A percentile compares a stretch with the other conserved stretches of the same genome.
phyloP scores from a whole-genome alignment of 1,284 basidiomycete species.

The Boletus smithii region DNA sequence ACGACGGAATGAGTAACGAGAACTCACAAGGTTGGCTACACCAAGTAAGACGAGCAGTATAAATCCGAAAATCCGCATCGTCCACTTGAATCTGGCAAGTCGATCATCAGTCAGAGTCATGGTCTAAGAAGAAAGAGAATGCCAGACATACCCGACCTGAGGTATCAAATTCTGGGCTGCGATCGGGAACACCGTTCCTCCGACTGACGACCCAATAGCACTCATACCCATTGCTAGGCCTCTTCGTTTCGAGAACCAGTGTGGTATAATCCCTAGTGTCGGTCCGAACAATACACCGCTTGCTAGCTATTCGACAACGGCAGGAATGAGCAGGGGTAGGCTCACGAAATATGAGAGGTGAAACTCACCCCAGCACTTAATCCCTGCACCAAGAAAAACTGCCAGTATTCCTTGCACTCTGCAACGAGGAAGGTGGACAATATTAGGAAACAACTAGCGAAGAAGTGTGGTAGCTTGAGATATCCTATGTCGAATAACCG shows the following conservation, averaged over 20 bases:
- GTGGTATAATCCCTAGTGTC: constrained; percentile 41
- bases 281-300: constrained; percentile 42
- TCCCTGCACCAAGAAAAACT: constrained; percentile 50
- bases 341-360: background rate
- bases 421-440: constrained; percentile 47
- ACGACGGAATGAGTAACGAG: background rate
- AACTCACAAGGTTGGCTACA: constrained; percentile 36
- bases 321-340: background rate
- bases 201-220: constrained; percentile 42
- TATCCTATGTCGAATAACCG: constrained; percentile 32
- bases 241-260: constrained; percentile 46
- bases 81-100: constrained; percentile 39
- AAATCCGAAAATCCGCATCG: constrained; percentile 46
- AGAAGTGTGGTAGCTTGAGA: constrained; percentile 33
- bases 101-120: background rate
- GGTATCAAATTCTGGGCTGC: constrained; percentile 39
- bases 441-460: constrained; percentile 41
- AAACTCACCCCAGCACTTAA: constrained; percentile 41
- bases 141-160: constrained; percentile 34
- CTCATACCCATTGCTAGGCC: constrained; percentile 43
- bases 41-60: constrained; percentile 38
- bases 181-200: constrained; percentile 45
- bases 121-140: background rate
- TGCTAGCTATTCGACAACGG: constrained; percentile 17
- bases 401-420: constrained; percentile 51